Evolutionary conservation across 2,329 filamentous ascomycete species (phyloP).

Genomic region (Venturia nashicola): DNA sequence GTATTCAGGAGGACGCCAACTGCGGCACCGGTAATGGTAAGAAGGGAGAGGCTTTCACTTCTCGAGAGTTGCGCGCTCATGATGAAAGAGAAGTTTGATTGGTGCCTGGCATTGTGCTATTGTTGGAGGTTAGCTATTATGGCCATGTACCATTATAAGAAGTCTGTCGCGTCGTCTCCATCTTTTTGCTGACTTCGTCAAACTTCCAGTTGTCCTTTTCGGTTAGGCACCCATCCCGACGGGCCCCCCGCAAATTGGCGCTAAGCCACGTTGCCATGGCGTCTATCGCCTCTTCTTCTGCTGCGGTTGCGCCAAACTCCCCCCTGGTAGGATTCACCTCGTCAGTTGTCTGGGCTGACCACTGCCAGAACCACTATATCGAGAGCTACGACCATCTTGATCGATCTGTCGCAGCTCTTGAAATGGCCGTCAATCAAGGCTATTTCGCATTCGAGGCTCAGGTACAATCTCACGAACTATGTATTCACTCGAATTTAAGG

Average conservation of each 20-base stretch:
- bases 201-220: neutral
- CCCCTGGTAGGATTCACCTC: neutral
- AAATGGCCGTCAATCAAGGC: constrained; percentile 24
- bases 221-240: neutral
- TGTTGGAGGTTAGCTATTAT: neutral
- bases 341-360: too few species aligned
- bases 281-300: neutral
- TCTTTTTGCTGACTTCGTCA: neutral
- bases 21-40: constrained; percentile 56
- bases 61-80: constrained; percentile 13
- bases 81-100: neutral
- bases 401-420: neutral
- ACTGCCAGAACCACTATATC: neutral
- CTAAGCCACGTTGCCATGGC: neutral
- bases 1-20: constrained; percentile 67
- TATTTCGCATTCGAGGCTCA: constrained; percentile 39
- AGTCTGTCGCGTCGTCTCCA: neutral
- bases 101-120: neutral
- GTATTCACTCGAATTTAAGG: neutral
- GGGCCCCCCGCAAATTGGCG: neutral
- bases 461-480: neutral
- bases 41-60: constrained; percentile 43
- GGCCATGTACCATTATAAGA: neutral
- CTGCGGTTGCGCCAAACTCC: neutral
- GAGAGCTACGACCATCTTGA: neutral